Percentiles rank a stretch among this genome's conserved stretches.
Evolutionary conservation across 2,329 filamentous ascomycete genomes (phyloP).

Genomic region (Pseudogymnoascus sp.): DNA sequence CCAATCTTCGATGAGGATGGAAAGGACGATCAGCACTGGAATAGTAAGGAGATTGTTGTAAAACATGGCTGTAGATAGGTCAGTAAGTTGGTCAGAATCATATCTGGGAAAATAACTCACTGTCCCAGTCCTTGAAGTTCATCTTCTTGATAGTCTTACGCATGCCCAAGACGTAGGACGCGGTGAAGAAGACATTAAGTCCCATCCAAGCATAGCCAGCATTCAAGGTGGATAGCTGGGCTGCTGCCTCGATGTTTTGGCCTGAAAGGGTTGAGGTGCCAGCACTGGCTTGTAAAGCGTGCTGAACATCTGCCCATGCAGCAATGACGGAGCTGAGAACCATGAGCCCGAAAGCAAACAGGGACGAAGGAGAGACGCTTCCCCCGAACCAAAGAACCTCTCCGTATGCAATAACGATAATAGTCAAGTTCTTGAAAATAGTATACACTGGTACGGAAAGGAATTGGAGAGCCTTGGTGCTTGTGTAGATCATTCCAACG

Average conservation of each 20-base stretch:
- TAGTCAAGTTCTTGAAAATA: slow-evolving; percentile 99
- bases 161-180: slow-evolving; percentile 85
- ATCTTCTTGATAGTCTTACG: slow-evolving; percentile 98
- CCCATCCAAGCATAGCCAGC: slow-evolving; percentile 97
- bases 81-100: slow-evolving; percentile 22
- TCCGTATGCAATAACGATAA: slow-evolving; percentile 96
- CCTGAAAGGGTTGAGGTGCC: slow-evolving; percentile 30
- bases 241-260: slow-evolving; percentile 50
- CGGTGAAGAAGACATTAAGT: slow-evolving; percentile 91
- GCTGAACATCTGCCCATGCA: slow-evolving; percentile 93
- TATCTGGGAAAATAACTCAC: slow-evolving; percentile 49
- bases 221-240: slow-evolving; percentile 81
- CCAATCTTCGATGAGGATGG: slow-evolving; percentile 86
- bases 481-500: slow-evolving; percentile 98
- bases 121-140: slow-evolving; percentile 99
- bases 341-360: slow-evolving; percentile 95
- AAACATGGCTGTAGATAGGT: slow-evolving; percentile 72
- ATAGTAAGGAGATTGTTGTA: slow-evolving; percentile 99
- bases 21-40: slow-evolving; percentile 76
- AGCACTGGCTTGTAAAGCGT: slow-evolving; percentile 61
- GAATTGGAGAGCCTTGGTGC: slow-evolving; percentile 90
- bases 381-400: slow-evolving; percentile 98
- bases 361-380: slow-evolving; percentile 74
- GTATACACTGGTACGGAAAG: slow-evolving; percentile 98
- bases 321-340: slow-evolving; percentile 90